Evolutionary conservation across 2,329 filamentous ascomycete genomes (phyloP).

Genomic region (Drechslerella coelobrocha): DNA sequence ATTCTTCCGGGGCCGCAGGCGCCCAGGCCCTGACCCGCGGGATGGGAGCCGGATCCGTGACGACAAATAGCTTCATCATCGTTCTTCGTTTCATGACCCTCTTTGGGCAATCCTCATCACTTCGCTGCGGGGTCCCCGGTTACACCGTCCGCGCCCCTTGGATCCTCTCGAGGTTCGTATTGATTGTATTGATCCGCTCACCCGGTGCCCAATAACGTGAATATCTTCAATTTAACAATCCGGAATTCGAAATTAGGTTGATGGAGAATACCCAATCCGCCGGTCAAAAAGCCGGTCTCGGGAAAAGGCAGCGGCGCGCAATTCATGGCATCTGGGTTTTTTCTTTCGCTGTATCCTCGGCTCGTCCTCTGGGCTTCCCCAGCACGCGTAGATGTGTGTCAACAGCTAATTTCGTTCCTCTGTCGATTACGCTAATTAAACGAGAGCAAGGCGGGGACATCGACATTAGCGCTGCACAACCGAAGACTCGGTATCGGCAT

Average conservation of each 20-base stretch:
- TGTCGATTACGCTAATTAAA: slow-evolving; percentile 17
- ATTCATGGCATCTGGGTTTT: background rate
- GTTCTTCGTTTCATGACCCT: slow-evolving; percentile 31
- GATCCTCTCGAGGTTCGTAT: background rate
- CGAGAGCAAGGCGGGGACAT: slow-evolving; percentile 20
- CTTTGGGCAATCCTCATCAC: slow-evolving; percentile 18
- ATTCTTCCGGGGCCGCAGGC: slow-evolving; percentile 27
- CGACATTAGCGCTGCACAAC: slow-evolving; percentile 25
- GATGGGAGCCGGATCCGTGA: slow-evolving; percentile 1
- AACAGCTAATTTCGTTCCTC: too few relatives aligned
- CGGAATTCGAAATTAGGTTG: background rate
- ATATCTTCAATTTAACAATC: background rate
- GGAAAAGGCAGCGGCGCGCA: background rate
- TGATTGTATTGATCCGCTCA: slow-evolving; percentile 21
- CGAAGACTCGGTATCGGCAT: slow-evolving; percentile 44
- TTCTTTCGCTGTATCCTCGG: background rate
- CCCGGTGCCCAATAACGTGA: slow-evolving; percentile 1
- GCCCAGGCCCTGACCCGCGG: slow-evolving; percentile 11
- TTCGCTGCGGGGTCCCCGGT: slow-evolving; percentile 16
- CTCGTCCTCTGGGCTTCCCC: background rate
- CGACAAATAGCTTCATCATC: background rate
- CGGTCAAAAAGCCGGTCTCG: background rate
- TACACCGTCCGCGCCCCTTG: slow-evolving; percentile 4
- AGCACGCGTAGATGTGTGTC: too few relatives aligned
- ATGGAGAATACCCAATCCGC: background rate